A percentile compares a stretch with the other conserved stretches of the same genome.
Evolutionary conservation across 768 basidiomycete genomes (phyloP).

Genomic region (Rhizopogon vulgaris): DNA sequence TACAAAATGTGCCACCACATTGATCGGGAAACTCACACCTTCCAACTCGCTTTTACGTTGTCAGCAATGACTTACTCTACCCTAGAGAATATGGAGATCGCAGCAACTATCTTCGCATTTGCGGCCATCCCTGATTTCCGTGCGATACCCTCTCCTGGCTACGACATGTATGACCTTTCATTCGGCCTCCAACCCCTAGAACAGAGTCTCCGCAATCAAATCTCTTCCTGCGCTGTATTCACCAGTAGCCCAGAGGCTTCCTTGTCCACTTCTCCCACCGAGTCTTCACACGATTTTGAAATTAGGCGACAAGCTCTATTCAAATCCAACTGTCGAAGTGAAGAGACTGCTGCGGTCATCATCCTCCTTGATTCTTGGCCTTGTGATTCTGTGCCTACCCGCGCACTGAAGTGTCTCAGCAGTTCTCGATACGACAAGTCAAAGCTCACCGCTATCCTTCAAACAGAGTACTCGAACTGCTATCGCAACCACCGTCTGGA

Average conservation of each 20-base stretch:
- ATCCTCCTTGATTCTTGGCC: conserved; percentile 12
- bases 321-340: not conserved
- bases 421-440: not conserved
- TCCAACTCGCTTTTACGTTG: conserved; percentile 22
- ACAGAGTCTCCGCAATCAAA: not conserved
- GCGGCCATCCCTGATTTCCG: conserved; percentile 7
- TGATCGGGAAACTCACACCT: conserved; percentile 4
- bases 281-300: not conserved
- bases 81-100: conserved; percentile 6
- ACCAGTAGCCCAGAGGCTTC: conserved; percentile 4
- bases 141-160: conserved; percentile 4
- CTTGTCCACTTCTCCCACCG: not conserved
- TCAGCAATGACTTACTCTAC: conserved; percentile 24
- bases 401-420: not conserved
- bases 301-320: not conserved
- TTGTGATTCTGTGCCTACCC: not conserved
- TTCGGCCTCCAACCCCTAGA: conserved; percentile 4
- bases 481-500: conserved; percentile 10
- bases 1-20: conserved; percentile 17
- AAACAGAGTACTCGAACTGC: conserved; percentile 8
- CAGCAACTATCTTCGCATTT: conserved; percentile 26
- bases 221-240: conserved; percentile 2
- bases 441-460: not conserved
- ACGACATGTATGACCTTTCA: conserved; percentile 3
- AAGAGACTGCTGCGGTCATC: not conserved